Evolutionary conservation across 352 stramenopile genomes (phyloP), one percentile per base, ranked within the genome.

Genomic region (Globisporangium okanoganense): DNA sequence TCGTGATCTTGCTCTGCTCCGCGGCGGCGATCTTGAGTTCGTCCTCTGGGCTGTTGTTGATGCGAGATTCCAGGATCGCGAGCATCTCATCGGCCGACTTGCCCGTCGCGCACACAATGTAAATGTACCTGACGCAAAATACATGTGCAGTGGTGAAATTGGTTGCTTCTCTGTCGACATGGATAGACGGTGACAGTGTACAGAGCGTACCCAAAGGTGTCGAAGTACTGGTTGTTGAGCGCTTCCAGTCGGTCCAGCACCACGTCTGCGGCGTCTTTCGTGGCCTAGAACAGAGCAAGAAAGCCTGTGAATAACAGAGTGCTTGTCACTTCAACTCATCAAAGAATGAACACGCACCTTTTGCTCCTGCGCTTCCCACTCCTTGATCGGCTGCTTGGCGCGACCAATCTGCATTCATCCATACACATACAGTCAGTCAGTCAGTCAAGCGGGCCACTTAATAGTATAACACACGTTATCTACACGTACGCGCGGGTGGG

Each of bases 1-100:
- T 87, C 25, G 81, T 83, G 66, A 90, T 91, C 69, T 91, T 91
- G 76, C 73, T 84, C 61, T 92, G 83, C 66, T 92, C 83, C 12
- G 53, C 67, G 3, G 81, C 79, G 8, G 83, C 83, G 24, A 90
- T 68, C n/a, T 64, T 38, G 5, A 92, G 69, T 64, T 92, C 83
- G 1, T 67, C 58, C 38, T 79, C 74, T 0, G 61, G 24, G 16
- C 48, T 67, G 60, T 90, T 88, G 33, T 49, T 58, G 13, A 89
- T 58, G 0, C 83, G 76, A 7, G 71, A 78, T 60, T 91, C 70
- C 14, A 93, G 62, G 61, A 93, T 88, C 22, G 58, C 52, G 2
- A 93, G 75, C 83, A 91, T 93, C 65, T 91, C 81, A 5, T 75
- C 58, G 4, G 83, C 81, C 14, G 81, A 89, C 56, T 93, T 93